A percentile compares a stretch with the other conserved stretches of the same genome.
Conservation (phyloP, 2,329 filamentous ascomycete species). For the Beauveria asiatica region DNA sequence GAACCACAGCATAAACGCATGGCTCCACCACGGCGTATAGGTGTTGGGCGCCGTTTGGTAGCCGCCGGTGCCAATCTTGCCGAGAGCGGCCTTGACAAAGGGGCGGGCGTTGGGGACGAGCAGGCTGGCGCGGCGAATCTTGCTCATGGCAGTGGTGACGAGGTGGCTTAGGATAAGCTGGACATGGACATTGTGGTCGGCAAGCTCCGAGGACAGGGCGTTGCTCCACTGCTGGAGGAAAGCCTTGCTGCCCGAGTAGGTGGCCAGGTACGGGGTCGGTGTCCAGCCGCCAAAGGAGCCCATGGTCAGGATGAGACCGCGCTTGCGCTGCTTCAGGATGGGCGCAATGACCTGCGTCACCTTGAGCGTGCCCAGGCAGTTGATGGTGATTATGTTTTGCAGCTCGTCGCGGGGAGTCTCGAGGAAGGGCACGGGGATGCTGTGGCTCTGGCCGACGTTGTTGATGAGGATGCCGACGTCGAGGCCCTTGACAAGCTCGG, state of each 20-base stretch:
- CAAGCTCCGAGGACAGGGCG: constrained; percentile 74
- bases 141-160: constrained; percentile 94
- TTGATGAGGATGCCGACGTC: constrained; percentile 88
- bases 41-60: constrained; percentile 74
- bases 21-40: constrained; percentile 88
- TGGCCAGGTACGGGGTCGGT: constrained; percentile 85
- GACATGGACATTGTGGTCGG: constrained; percentile 74
- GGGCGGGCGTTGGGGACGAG: constrained; percentile 72
- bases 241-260: constrained; percentile 95
- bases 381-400: constrained; percentile 86
- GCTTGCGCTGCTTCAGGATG: constrained; percentile 73
- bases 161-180: constrained; percentile 88
- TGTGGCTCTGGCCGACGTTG: constrained; percentile 93
- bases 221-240: constrained; percentile 96
- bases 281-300: constrained; percentile 91
- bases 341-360: constrained; percentile 80
- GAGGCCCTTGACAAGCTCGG: constrained; percentile 58
- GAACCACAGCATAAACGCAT: constrained; percentile 80
- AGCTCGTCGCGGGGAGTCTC: constrained; percentile 74
- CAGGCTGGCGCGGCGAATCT: constrained; percentile 71
- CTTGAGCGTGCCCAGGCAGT: constrained; percentile 83
- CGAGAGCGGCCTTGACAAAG: constrained; percentile 72
- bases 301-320: constrained; percentile 91
- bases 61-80: constrained; percentile 73
- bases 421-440: constrained; percentile 81